Conservation (phyloP, 441 rosid genomes). For the Lepidium campestre region DNA sequence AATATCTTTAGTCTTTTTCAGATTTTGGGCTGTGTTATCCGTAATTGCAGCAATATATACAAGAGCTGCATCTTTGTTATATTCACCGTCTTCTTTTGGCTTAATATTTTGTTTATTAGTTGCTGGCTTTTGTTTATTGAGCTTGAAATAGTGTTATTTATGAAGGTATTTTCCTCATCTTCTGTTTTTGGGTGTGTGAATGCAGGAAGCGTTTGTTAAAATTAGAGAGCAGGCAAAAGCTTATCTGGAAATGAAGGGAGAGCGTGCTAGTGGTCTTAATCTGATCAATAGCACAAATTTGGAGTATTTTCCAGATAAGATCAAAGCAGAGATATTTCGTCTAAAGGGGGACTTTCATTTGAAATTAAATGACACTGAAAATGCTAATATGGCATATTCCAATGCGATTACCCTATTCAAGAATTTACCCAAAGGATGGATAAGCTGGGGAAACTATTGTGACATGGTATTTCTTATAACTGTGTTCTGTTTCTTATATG, state of each 20-base stretch:
- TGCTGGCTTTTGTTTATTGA: background rate
- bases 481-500: conserved; percentile 40
- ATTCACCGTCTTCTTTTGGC: background rate
- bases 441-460: conserved; percentile 99
- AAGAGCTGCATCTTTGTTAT: background rate
- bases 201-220: conserved; percentile 98
- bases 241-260: conserved; percentile 91
- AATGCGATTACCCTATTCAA: conserved; percentile 85
- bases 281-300: conserved; percentile 88
- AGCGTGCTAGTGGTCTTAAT: conserved; percentile 87
- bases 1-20: background rate
- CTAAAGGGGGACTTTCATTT: conserved; percentile 85
- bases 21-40: background rate
- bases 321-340: conserved; percentile 87
- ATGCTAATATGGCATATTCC: conserved; percentile 84
- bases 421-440: conserved; percentile 97
- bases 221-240: conserved; percentile 99
- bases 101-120: background rate
- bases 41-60: background rate
- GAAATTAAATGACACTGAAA: conserved; percentile 74
- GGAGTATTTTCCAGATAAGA: conserved; percentile 87
- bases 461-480: conserved; percentile 78
- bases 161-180: conserved; percentile 5
- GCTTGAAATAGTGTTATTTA: conserved; percentile 3
- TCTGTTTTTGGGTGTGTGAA: conserved; percentile 24